Evolutionary conservation across 192 early-diverging fungal species (phyloP), one percentile per base, ranked within the genome.

Genomic region (Backusella mclennaniae): DNA sequence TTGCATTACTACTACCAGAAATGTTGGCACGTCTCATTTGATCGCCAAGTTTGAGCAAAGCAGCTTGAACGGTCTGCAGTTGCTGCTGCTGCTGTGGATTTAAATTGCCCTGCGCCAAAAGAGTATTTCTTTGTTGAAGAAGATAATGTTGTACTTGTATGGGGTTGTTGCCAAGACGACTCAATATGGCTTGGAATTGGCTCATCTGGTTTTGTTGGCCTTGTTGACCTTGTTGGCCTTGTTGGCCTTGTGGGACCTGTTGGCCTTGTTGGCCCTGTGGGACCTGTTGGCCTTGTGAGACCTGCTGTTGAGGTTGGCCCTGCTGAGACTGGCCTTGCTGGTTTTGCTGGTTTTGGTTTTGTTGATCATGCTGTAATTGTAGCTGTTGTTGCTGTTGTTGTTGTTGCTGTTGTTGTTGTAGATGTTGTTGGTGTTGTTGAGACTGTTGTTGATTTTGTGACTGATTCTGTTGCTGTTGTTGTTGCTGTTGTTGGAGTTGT

Each of bases 241-340:
- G 68, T 15, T 77, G 76, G 19, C 36, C 42, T 23, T 73, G 49
- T 66, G 41, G 76, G 0, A 5, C 8, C 0, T 15, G 8, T 31
- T 41, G 67, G 19, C 29, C 29, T 17, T 49, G 75, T n/a, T 38
- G 19, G 3, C 15, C 41, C 5, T 76, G 73, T 17, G n/a, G n/a
- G n/a, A n/a, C n/a, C n/a, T n/a, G 26, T 26, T 19, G 67, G 7
- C 63, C 66, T 69, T 63, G 78, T n/a, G 56, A 70, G 7, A 3
- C 15, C 1, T 11, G 7, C 26, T 41, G 66, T 39, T 42, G 67
- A 11, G 52, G 68, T 36, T 74, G 72, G 26, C 49, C 35, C n/a
- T 73, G 77, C n/a, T 70, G 74, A 19, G 72, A 69, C 17, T 77
- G 70, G 42, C 8, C n/a, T 9, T 77, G 76, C 1, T 35, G 67